Evolutionary conservation across 2,329 filamentous ascomycete species (phyloP).

Genomic region (Stenocarpella maydis): DNA sequence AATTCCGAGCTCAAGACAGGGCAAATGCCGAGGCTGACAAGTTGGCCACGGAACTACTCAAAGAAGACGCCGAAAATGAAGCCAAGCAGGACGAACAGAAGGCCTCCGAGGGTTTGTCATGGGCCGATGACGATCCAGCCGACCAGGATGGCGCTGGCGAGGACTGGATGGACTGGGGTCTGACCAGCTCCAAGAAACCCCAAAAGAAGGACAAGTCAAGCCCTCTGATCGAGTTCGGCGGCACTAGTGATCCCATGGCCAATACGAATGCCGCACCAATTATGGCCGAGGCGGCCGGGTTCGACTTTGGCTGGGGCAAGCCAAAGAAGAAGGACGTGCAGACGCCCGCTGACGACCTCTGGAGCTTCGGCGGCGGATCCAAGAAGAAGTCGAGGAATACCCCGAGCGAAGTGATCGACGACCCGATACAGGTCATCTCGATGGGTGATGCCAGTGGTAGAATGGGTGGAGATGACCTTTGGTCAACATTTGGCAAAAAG

Average conservation of each 20-base stretch:
- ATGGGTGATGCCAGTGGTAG: constrained; percentile 52
- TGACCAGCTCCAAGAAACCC: constrained; percentile 50
- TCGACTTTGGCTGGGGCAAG: constrained; percentile 44
- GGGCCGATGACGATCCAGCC: constrained; percentile 33
- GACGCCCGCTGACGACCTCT: constrained; percentile 49
- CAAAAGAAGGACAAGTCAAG: constrained; percentile 44
- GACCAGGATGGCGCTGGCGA: constrained; percentile 14
- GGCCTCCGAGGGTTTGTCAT: constrained; percentile 13
- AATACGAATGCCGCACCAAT: constrained; percentile 15
- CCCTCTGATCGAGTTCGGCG: constrained; percentile 31
- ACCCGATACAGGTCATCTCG: constrained; percentile 55
- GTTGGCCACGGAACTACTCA: constrained; percentile 36
- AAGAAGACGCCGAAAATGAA: constrained; percentile 40
- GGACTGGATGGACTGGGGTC: constrained; percentile 36
- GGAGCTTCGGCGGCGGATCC: constrained; percentile 45
- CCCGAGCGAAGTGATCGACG: constrained; percentile 53
- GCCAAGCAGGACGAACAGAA: not conserved
- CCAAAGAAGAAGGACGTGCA: constrained; percentile 46
- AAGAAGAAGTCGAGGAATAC: constrained; percentile 64
- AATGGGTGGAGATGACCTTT: constrained; percentile 46
- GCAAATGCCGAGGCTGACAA: constrained; percentile 29
- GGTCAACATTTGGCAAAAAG: constrained; percentile 54
- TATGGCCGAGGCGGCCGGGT: constrained; percentile 40
- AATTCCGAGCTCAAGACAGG: constrained; percentile 28
- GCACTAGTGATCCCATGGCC: constrained; percentile 35